Conservation (phyloP, 352 stramenopile genomes). For the Blastocystis hominis region DNA sequence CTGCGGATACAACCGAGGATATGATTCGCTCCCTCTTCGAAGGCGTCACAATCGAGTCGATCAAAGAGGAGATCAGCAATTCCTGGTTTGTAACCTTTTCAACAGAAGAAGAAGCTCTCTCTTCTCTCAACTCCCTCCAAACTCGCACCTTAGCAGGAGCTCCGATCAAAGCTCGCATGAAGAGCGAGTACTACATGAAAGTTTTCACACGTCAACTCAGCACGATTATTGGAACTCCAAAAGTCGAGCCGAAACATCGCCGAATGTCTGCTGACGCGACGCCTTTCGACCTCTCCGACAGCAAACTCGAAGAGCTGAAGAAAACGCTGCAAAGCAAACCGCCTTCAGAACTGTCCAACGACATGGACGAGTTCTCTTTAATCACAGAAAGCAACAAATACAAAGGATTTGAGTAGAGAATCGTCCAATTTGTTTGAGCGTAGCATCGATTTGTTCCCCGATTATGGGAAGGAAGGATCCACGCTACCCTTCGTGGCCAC, state of each 20-base stretch:
- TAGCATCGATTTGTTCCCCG: neutral
- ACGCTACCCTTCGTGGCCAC: constrained; percentile 7
- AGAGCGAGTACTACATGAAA: constrained; percentile 57
- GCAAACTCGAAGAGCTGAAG: neutral
- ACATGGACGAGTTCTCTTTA: neutral
- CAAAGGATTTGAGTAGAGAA: neutral
- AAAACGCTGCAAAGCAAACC: neutral
- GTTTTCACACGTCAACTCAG: constrained; percentile 3
- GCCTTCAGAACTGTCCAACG: neutral
- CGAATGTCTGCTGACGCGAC: neutral
- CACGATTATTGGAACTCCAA: neutral
- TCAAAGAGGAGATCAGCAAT: constrained; percentile 26
- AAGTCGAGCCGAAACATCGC: neutral
- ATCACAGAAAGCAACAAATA: neutral
- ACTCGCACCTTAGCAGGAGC: neutral
- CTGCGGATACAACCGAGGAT: neutral
- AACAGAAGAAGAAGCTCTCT: neutral
- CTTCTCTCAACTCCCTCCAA: neutral
- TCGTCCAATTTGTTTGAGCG: neutral
- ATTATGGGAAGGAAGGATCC: neutral
- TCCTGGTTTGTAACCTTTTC: constrained; percentile 47
- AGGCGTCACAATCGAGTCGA: constrained; percentile 25
- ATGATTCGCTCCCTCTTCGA: constrained; percentile 26
- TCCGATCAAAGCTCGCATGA: constrained; percentile 34
- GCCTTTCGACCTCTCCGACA: neutral